Evolutionary conservation across 495 filamentous ascomycete species (phyloP).

Genomic region (Trichocladium uniseriatum): DNA sequence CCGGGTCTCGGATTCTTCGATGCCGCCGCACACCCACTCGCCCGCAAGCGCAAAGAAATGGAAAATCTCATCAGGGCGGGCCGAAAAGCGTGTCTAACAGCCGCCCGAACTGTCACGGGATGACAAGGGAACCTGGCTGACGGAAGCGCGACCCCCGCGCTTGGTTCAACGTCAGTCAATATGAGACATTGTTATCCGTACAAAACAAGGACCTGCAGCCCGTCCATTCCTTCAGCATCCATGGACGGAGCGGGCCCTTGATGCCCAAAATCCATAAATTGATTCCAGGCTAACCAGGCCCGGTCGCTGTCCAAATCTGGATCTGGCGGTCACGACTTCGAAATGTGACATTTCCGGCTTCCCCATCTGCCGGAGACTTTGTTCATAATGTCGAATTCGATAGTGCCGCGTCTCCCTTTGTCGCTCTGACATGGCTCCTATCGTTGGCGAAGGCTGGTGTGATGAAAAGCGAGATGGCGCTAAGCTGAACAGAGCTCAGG

Average conservation of each 20-base stretch:
- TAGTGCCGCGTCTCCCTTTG: not conserved
- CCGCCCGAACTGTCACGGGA: not conserved
- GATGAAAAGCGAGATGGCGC: not conserved
- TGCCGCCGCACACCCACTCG: too few species aligned
- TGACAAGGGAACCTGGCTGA: too few species aligned
- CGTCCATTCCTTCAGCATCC: too few species aligned
- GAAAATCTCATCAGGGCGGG: constrained; percentile 2
- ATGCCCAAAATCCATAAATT: too few species aligned
- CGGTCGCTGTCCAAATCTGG: not conserved
- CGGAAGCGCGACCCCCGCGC: too few species aligned
- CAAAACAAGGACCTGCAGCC: too few species aligned
- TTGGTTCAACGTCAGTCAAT: too few species aligned
- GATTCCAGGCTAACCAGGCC: too few species aligned
- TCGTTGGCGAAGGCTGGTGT: not conserved
- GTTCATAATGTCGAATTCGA: not conserved
- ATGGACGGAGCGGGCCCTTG: too few species aligned
- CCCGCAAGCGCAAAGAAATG: not conserved
- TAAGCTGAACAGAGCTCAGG: not conserved
- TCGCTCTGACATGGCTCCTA: constrained; percentile 8
- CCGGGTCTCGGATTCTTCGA: too few species aligned
- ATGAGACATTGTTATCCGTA: too few species aligned
- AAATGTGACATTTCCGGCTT: not conserved
- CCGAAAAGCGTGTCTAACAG: not conserved
- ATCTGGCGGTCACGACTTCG: not conserved
- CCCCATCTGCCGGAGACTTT: not conserved